A percentile compares a stretch with the other conserved stretches of the same genome.
Evolutionary conservation across 23 red algal species (phyloP).

Genomic region (Chondrus crispus): DNA sequence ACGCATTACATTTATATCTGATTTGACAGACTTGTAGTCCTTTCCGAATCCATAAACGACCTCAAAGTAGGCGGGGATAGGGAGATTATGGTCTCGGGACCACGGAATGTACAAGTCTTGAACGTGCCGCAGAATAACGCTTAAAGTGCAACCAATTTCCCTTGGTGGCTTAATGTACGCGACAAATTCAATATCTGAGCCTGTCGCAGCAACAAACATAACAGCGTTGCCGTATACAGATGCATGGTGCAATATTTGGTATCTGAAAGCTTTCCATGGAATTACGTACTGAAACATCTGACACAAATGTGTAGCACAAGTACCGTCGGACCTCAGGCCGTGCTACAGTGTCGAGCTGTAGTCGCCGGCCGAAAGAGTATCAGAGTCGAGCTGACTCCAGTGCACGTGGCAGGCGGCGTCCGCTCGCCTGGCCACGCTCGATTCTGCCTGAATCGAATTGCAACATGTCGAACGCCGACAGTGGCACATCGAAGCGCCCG

Average conservation of each 20-base stretch:
- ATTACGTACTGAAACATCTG: background rate
- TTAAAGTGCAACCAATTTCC: background rate
- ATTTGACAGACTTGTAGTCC: background rate
- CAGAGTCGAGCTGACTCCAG: no score
- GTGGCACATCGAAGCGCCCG: no score
- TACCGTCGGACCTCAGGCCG: no score
- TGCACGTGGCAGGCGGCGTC: no score
- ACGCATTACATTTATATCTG: background rate
- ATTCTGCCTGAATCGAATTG: no score
- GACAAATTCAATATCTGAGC: background rate
- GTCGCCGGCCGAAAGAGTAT: no score
- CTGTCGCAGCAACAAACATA: constrained; percentile 7
- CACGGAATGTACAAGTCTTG: background rate
- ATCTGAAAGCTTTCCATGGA: background rate
- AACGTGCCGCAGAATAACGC: background rate
- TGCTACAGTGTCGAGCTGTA: no score
- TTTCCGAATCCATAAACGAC: constrained; percentile 18
- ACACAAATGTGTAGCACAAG: no score
- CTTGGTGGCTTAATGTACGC: background rate
- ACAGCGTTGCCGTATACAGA: background rate
- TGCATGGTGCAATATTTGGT: constrained; percentile 14
- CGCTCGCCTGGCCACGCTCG: no score
- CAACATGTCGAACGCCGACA: no score
- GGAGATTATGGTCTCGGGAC: background rate
- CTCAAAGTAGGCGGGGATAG: background rate